Evolutionary conservation across 139 green algal genomes (phyloP).

Genomic region (Monoraphidium neglectum): DNA sequence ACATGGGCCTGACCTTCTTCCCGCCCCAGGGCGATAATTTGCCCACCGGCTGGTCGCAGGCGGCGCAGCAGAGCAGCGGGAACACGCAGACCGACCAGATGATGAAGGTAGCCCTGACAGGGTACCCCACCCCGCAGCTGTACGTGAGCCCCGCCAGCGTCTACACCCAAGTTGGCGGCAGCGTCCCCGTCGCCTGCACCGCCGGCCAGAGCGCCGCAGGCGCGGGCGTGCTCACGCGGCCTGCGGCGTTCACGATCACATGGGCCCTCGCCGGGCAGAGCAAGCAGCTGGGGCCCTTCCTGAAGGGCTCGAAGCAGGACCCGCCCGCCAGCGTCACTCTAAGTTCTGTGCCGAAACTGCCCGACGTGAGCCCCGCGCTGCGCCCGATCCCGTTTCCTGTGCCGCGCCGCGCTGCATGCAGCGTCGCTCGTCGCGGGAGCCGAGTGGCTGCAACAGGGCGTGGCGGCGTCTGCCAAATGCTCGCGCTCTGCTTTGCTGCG

Average conservation of each 20-base stretch:
- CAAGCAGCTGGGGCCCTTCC: conserved; percentile 19
- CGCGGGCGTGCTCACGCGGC: conserved; percentile 7
- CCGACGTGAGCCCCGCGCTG: conserved; percentile 30
- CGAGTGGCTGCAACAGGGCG: too few relatives aligned
- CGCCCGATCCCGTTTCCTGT: too few relatives aligned
- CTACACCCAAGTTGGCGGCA: conserved; percentile 19
- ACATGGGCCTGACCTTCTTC: conserved; percentile 20
- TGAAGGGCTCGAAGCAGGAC: conserved; percentile 32
- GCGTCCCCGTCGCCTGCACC: conserved; percentile 12
- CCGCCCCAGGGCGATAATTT: conserved; percentile 6
- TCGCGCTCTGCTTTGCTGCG: too few relatives aligned
- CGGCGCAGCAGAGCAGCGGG: conserved; percentile 23
- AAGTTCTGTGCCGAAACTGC: conserved; percentile 17
- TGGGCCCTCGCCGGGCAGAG: conserved; percentile 12
- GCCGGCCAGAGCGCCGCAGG: not conserved
- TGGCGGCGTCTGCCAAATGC: too few relatives aligned
- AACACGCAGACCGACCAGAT: conserved; percentile 29
- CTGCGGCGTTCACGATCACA: conserved; percentile 24
- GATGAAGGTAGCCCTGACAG: conserved; percentile 25
- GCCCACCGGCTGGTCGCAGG: conserved; percentile 31
- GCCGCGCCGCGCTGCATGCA: too few relatives aligned
- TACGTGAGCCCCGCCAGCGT: conserved; percentile 26
- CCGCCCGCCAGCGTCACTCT: conserved; percentile 30
- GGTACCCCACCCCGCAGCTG: conserved; percentile 30
- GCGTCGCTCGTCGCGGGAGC: too few relatives aligned